Evolutionary conservation across 2,329 filamentous ascomycete genomes (phyloP).

Genomic region (Xylariaceae sp.): DNA sequence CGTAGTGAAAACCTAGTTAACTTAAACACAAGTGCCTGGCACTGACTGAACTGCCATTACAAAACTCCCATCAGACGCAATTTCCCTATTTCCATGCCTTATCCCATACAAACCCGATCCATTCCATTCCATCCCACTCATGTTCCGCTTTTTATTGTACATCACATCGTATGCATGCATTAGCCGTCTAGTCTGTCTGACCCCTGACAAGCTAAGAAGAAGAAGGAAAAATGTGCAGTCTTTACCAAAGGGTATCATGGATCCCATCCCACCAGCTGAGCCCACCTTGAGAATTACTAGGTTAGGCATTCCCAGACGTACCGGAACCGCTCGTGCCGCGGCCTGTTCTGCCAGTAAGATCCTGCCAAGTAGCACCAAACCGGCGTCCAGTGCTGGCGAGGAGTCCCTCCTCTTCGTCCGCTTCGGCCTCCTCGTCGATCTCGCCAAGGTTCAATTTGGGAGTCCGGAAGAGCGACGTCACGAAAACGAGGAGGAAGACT

Average conservation of each 20-base stretch:
- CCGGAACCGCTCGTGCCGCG: conserved; percentile 10
- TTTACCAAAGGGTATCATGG: neutral
- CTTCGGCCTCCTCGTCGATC: conserved; percentile 82
- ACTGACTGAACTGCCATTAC: no score
- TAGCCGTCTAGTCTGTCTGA: neutral
- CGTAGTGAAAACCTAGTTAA: no score
- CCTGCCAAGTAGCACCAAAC: conserved; percentile 83
- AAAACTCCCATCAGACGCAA: no score
- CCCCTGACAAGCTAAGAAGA: neutral
- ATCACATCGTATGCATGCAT: neutral
- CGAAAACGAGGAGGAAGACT: conserved; percentile 75
- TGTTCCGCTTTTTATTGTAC: neutral
- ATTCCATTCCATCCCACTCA: neutral
- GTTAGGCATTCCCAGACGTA: conserved; percentile 10
- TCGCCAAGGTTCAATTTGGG: conserved; percentile 71
- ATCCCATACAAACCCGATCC: no score
- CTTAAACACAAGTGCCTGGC: no score
- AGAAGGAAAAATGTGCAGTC: no score
- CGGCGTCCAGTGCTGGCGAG: conserved; percentile 76
- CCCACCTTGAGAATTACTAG: no score
- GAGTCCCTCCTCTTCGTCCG: conserved; percentile 88
- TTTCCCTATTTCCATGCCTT: no score
- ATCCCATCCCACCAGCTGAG: no score
- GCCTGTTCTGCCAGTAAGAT: conserved; percentile 58
- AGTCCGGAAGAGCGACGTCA: conserved; percentile 73